phyloP scores from a whole-genome alignment of 1,284 basidiomycete species.

The Melampsora americana region DNA sequence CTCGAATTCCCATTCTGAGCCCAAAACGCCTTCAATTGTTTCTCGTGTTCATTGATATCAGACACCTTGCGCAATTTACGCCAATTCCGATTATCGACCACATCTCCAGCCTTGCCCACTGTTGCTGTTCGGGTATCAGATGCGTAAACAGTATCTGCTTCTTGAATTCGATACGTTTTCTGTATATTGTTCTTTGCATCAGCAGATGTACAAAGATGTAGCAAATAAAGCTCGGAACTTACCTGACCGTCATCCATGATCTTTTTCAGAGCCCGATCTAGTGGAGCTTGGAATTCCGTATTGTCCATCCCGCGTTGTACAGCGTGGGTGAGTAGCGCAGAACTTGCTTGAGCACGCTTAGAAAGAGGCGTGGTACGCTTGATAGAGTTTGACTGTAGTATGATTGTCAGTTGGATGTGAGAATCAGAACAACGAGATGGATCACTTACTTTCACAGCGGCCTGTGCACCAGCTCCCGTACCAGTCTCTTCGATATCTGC shows the following conservation, averaged over 20 bases:
- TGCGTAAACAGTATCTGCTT: conserved; percentile 33
- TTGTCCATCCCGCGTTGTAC: conserved; percentile 25
- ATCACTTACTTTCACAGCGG: conserved; percentile 36
- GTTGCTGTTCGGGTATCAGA: conserved; percentile 31
- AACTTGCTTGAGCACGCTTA: conserved; percentile 16
- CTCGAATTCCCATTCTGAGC: conserved; percentile 32
- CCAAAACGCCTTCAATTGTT: conserved; percentile 41
- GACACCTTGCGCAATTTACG: conserved; percentile 41
- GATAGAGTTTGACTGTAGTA: conserved; percentile 34
- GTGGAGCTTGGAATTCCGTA: conserved; percentile 25
- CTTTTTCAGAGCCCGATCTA: conserved; percentile 33
- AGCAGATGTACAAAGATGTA: background rate
- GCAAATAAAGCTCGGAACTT: background rate
- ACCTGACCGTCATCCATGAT: conserved; percentile 6
- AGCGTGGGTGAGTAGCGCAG: conserved; percentile 25
- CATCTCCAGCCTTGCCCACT: conserved; percentile 36
- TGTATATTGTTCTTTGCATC: background rate
- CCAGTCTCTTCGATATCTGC: conserved; percentile 43
- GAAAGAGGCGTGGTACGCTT: conserved; percentile 14
- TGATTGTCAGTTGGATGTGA: background rate
- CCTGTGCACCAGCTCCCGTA: conserved; percentile 37
- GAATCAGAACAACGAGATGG: background rate
- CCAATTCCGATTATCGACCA: conserved; percentile 40
- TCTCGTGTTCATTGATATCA: conserved; percentile 43
- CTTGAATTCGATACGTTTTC: conserved; percentile 30